These are phyloP conservation scores for Yamadazyma diospyri DNA, from an alignment of 1,139 yeast species.

Conservation along the genomic window DNA sequence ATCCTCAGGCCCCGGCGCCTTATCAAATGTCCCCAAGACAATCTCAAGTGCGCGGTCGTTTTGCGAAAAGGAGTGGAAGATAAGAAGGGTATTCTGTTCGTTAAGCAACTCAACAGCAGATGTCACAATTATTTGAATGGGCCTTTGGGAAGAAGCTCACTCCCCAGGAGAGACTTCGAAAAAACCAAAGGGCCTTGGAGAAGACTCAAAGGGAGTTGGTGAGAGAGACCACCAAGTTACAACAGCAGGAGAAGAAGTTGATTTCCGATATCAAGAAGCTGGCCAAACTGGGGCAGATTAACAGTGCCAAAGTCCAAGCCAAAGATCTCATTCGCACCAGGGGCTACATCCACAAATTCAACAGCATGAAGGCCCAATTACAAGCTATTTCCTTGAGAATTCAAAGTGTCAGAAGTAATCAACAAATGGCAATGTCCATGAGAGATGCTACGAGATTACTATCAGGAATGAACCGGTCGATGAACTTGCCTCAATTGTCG, in stretches of 20 bases:
- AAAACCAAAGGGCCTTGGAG: slow-evolving; percentile 92
- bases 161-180: slow-evolving; percentile 91
- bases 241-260: slow-evolving; percentile 86
- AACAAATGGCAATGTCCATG: slow-evolving; percentile 95
- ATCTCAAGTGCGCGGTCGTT: no score
- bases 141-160: slow-evolving; percentile 91
- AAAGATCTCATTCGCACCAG: slow-evolving; percentile 90
- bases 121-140: slow-evolving; percentile 78
- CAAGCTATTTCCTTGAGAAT: slow-evolving; percentile 91
- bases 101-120: no score
- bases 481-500: slow-evolving; percentile 88
- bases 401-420: slow-evolving; percentile 87
- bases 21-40: neutral
- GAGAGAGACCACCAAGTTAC: slow-evolving; percentile 81
- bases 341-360: slow-evolving; percentile 78
- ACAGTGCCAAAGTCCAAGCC: slow-evolving; percentile 92
- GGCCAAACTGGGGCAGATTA: slow-evolving; percentile 85
- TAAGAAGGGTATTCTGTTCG: no score
- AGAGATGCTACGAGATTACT: slow-evolving; percentile 87
- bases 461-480: slow-evolving; percentile 80
- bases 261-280: slow-evolving; percentile 82
- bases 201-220: slow-evolving; percentile 91
- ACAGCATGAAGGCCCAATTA: slow-evolving; percentile 89
- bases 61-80: neutral
- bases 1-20: no score